Conservation (phyloP, 2,329 filamentous ascomycete species). For the Calonectria crousiana region DNA sequence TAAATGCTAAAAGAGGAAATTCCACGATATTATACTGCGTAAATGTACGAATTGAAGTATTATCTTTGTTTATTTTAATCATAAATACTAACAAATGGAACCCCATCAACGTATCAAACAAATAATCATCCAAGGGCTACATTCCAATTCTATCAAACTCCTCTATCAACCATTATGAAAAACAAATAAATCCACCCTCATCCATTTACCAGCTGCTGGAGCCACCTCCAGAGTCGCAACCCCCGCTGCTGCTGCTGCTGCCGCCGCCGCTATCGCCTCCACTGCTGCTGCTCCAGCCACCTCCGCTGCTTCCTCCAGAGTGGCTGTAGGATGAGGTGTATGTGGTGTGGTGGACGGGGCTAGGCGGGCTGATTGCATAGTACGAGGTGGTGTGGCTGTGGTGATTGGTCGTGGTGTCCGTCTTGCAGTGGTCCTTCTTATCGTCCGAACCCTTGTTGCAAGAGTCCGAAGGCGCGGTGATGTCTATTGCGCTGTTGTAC, state of each 20-base stretch:
- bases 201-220: background rate
- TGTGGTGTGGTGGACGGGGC: background rate
- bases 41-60: too few relatives aligned
- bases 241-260: background rate
- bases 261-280: background rate
- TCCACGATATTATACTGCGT: too few relatives aligned
- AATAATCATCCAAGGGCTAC: background rate
- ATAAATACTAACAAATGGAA: background rate
- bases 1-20: too few relatives aligned
- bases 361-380: background rate
- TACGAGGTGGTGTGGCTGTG: background rate
- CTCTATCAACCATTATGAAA: background rate
- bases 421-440: background rate
- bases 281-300: background rate
- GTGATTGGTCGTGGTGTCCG: background rate
- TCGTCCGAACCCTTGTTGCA: background rate
- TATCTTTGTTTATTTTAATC: background rate
- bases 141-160: background rate
- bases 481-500: background rate
- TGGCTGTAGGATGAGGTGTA: background rate
- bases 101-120: background rate
- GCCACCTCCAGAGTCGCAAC: background rate
- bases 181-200: background rate
- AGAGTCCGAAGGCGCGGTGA: background rate
- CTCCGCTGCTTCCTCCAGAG: background rate